A percentile compares a stretch with the other conserved stretches of the same genome.
Conservation (phyloP, 2,329 filamentous ascomycete genomes). For the Paraphoma sp. region DNA sequence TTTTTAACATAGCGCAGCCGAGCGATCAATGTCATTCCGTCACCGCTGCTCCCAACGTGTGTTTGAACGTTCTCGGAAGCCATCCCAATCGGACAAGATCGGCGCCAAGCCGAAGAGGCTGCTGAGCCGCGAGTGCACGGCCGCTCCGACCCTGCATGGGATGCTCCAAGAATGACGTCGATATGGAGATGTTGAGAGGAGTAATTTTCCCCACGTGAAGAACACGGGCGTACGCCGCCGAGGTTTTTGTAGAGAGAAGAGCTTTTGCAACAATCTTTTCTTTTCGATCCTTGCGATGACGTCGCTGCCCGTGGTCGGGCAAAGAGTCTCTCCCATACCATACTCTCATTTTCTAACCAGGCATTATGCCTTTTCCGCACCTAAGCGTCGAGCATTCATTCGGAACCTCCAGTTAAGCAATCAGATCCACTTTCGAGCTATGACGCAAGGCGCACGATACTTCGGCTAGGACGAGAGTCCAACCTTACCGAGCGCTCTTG, state of each 20-base stretch:
- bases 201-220: conserved; percentile 17
- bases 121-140: conserved; percentile 37
- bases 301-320: background rate
- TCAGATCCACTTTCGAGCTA: conserved; percentile 8
- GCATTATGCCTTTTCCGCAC: background rate
- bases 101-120: conserved; percentile 35
- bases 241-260: background rate
- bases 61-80: conserved; percentile 9
- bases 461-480: conserved; percentile 26
- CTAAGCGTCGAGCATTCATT: background rate
- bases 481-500: conserved; percentile 30
- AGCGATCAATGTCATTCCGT: conserved; percentile 10
- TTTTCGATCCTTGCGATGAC: background rate
- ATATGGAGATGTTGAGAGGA: conserved; percentile 28
- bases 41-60: conserved; percentile 18
- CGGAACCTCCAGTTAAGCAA: background rate
- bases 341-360: background rate
- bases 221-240: background rate
- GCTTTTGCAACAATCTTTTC: background rate
- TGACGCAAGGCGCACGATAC: conserved; percentile 28
- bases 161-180: conserved; percentile 28
- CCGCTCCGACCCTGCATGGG: conserved; percentile 30
- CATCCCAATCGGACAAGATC: conserved; percentile 30
- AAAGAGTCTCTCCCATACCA: background rate
- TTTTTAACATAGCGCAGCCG: conserved; percentile 20